Conservation (phyloP, 2,329 filamentous ascomycete genomes). For the Spiromastix sp. region DNA sequence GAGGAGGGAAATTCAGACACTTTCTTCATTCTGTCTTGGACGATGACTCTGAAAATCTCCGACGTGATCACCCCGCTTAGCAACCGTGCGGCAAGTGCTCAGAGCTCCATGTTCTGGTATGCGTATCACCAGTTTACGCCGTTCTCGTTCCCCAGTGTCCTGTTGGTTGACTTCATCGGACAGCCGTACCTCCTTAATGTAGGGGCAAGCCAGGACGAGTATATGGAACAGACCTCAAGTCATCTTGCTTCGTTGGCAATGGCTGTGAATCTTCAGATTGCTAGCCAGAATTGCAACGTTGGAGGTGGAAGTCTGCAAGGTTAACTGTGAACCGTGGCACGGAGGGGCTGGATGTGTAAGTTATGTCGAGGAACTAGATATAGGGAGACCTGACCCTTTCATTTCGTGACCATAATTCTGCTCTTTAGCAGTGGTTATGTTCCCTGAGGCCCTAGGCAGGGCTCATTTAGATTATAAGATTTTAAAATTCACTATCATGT, state of each 20-base stretch:
- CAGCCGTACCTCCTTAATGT: slow-evolving; percentile 1
- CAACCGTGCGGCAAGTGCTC: slow-evolving; percentile 3
- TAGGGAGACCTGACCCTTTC: too few relatives aligned
- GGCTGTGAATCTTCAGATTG: slow-evolving; percentile 9
- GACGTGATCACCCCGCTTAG: slow-evolving; percentile 4
- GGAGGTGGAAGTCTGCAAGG: slow-evolving; percentile 3
- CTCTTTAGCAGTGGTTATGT: too few relatives aligned
- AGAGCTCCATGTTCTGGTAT: slow-evolving; percentile 8
- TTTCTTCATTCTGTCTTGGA: slow-evolving; percentile 12
- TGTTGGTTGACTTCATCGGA: slow-evolving; percentile 12
- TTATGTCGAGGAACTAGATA: too few relatives aligned
- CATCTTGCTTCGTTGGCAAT: slow-evolving; percentile 9
- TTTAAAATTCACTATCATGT: too few relatives aligned
- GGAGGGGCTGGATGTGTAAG: too few relatives aligned
- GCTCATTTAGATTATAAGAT: too few relatives aligned
- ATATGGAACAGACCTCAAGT: not conserved
- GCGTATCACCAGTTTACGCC: slow-evolving; percentile 6
- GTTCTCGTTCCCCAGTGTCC: slow-evolving; percentile 9
- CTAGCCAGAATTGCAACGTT: slow-evolving; percentile 8
- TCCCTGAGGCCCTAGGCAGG: too few relatives aligned
- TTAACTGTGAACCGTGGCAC: too few relatives aligned
- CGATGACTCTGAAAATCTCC: slow-evolving; percentile 7
- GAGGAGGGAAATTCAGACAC: slow-evolving; percentile 5
- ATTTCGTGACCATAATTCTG: too few relatives aligned
- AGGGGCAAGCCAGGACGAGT: not conserved